Evolutionary conservation across 2,329 filamentous ascomycete genomes (phyloP).

Genomic region (Sarocladium oryzae): DNA sequence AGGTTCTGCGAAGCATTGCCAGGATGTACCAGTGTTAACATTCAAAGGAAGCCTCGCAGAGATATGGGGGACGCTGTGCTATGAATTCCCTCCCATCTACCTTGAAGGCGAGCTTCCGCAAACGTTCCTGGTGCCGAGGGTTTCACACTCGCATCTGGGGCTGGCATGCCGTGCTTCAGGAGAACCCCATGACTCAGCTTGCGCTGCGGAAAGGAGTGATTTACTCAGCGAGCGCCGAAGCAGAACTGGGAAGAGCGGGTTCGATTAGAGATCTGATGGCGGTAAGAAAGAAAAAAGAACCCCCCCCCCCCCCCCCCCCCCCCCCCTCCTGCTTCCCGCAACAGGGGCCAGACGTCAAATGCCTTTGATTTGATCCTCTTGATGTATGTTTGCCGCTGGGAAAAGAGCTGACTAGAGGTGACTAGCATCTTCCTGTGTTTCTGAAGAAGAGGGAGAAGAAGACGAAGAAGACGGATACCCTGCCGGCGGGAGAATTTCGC

Average conservation of each 20-base stretch:
- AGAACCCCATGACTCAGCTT: too few species aligned
- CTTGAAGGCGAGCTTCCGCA: not conserved
- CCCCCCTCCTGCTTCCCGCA: too few species aligned
- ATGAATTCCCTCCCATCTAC: not conserved
- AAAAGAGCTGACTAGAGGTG: not conserved
- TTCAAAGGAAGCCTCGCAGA: not conserved
- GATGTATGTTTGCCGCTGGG: not conserved
- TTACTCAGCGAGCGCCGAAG: not conserved
- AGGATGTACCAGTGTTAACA: too few species aligned
- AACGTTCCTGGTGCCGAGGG: not conserved
- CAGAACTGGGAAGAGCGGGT: not conserved
- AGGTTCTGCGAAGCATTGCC: too few species aligned
- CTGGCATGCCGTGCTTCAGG: not conserved
- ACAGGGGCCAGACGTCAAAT: too few species aligned
- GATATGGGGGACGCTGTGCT: not conserved
- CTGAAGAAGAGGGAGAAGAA: conserved; percentile 34
- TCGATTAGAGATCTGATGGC: not conserved
- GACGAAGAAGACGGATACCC: conserved; percentile 36
- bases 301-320: too few species aligned
- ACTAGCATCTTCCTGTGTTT: conserved; percentile 22
- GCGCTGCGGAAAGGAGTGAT: too few species aligned
- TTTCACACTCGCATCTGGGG: not conserved
- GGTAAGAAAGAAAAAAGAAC: too few species aligned
- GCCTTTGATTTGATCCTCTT: too few species aligned
- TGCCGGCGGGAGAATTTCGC: conserved; percentile 29